A percentile compares a stretch with the other conserved stretches of the same genome.
Evolutionary conservation across 2,329 filamentous ascomycete species (phyloP).

Genomic region (Davidsoniella neocaledoniae): DNA sequence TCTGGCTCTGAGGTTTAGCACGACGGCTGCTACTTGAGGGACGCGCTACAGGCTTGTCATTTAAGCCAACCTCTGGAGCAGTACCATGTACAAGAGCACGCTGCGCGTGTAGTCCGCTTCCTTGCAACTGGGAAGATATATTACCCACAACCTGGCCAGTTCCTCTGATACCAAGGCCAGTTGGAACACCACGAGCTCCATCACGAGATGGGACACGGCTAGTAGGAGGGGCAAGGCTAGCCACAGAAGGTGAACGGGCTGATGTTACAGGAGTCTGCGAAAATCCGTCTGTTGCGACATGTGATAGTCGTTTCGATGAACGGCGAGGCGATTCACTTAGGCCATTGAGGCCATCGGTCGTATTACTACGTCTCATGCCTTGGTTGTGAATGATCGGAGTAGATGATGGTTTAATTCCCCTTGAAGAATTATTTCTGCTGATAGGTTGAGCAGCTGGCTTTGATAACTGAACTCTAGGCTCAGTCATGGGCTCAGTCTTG

Average conservation of each 20-base stretch:
- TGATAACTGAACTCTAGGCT: background rate
- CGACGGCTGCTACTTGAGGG: background rate
- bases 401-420: background rate
- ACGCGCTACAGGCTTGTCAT: background rate
- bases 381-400: slow-evolving; percentile 7
- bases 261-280: slow-evolving; percentile 9
- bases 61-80: slow-evolving; percentile 1
- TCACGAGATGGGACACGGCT: slow-evolving; percentile 4
- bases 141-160: background rate
- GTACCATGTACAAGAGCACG: slow-evolving; percentile 6
- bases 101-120: background rate
- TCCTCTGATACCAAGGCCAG: slow-evolving; percentile 5
- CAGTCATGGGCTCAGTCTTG: background rate
- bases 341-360: background rate
- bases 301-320: background rate
- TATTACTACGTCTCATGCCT: slow-evolving; percentile 2
- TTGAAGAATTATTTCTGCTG: slow-evolving; percentile 2
- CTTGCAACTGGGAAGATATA: slow-evolving; percentile 2
- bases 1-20: slow-evolving; percentile 18
- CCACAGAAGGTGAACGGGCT: slow-evolving; percentile 5
- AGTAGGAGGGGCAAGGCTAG: background rate
- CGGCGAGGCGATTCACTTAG: slow-evolving; percentile 5
- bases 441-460: background rate
- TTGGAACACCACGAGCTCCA: slow-evolving; percentile 4
- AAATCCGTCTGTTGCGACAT: slow-evolving; percentile 4